Conservation (phyloP, 306 rosid species). For the Rosa multiflora region DNA sequence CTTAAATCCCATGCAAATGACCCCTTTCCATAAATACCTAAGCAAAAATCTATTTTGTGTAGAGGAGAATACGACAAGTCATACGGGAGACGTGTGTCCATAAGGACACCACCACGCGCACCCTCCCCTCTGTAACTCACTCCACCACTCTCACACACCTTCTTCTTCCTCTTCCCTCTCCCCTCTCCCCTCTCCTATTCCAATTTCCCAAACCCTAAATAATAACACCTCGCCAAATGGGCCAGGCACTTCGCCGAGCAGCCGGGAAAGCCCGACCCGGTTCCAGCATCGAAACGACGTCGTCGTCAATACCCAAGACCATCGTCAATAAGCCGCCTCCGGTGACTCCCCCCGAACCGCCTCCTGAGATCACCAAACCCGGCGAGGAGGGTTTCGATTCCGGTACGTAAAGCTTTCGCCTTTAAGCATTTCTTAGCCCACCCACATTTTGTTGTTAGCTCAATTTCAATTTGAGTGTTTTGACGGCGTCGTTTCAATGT, state of each 20-base stretch:
- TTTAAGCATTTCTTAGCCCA: background rate
- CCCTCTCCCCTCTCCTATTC: background rate
- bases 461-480: background rate
- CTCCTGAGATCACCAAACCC: constrained; percentile 35
- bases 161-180: background rate
- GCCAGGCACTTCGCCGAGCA: constrained; percentile 99
- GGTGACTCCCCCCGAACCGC: constrained; percentile 28
- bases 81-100: constrained; percentile 8
- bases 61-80: constrained; percentile 2
- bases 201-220: background rate
- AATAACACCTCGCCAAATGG: constrained; percentile 39
- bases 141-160: background rate
- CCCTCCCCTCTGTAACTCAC: background rate
- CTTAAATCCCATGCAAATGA: background rate
- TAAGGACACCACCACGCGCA: constrained; percentile 7
- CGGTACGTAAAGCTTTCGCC: constrained; percentile 36
- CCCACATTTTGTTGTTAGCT: background rate
- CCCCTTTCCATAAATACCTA: background rate
- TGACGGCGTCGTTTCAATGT: constrained; percentile 25
- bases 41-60: background rate
- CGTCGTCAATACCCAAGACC: constrained; percentile 49
- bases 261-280: constrained; percentile 66
- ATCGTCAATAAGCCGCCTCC: constrained; percentile 48
- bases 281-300: constrained; percentile 41
- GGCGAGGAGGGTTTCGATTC: constrained; percentile 31